These are phyloP conservation scores for Leccinum arenicola DNA, from an alignment of 768 basidiomycete genomes.

Conservation along the genomic window DNA sequence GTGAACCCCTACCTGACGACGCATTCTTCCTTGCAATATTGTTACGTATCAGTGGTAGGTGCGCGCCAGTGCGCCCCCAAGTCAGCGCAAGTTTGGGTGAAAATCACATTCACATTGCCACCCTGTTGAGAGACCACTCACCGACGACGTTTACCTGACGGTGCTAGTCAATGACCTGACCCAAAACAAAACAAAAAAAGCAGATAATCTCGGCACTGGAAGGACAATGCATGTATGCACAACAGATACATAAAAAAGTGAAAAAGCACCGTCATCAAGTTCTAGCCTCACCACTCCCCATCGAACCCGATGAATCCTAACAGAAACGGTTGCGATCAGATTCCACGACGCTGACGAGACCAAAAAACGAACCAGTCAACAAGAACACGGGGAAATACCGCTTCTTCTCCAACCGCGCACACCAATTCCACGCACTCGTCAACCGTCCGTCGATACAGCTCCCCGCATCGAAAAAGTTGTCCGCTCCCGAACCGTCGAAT, in stretches of 20 bases:
- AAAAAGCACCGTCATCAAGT: neutral
- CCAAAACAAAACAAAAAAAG: neutral
- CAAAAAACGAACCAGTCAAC: slow-evolving; percentile 55
- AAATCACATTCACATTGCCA: neutral
- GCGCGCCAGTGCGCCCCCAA: slow-evolving; percentile 10
- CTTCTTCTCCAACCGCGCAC: slow-evolving; percentile 82
- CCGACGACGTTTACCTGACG: neutral
- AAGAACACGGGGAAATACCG: slow-evolving; percentile 78
- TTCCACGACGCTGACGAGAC: neutral
- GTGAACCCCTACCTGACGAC: too few species aligned
- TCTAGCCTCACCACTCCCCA: slow-evolving; percentile 65
- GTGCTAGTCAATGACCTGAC: neutral
- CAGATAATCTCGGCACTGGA: neutral
- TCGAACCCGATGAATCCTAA: slow-evolving; percentile 83
- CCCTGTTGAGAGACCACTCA: neutral
- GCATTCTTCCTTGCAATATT: too few species aligned
- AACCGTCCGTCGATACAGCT: slow-evolving; percentile 81
- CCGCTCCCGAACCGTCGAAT: slow-evolving; percentile 88
- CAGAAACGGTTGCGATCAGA: neutral
- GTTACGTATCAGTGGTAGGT: slow-evolving; percentile 26
- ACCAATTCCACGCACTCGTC: slow-evolving; percentile 94
- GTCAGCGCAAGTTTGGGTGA: neutral
- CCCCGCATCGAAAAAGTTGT: slow-evolving; percentile 87
- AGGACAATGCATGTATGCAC: neutral
- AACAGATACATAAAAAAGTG: neutral